Percentiles rank a stretch among this genome's conserved stretches.
phyloP scores from a whole-genome alignment of 202 grass and related monocot species.

The Schoenoplectus triqueter region DNA sequence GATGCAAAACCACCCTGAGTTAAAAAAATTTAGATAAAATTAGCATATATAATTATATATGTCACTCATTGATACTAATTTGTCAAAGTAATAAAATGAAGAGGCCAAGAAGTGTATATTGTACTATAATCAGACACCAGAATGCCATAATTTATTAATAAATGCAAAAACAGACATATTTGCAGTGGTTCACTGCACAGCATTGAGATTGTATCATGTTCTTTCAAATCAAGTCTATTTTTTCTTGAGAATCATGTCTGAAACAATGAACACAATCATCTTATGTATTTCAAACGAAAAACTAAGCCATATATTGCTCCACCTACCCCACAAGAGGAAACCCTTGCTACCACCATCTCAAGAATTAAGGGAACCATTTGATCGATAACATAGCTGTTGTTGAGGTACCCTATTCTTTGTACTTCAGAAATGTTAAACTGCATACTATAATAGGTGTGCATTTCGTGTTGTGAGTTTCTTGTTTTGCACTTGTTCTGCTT shows the following conservation, averaged over 20 bases:
- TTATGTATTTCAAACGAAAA: background rate
- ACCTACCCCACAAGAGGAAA: no score
- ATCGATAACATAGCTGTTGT: background rate
- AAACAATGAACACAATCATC: background rate
- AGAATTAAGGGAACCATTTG: background rate
- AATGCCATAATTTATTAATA: background rate
- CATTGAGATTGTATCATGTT: background rate
- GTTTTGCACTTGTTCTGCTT: no score
- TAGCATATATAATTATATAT: background rate
- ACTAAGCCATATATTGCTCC: no score
- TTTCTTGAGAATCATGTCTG: background rate
- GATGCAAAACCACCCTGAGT: constrained; percentile 55
- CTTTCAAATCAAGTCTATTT: background rate
- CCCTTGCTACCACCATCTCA: no score
- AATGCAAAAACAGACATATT: background rate
- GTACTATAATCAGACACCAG: background rate
- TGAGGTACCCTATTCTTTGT: no score
- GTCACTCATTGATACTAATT: background rate
- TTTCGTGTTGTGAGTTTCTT: background rate
- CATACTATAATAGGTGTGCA: background rate
- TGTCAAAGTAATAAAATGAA: background rate
- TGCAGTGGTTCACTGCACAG: background rate
- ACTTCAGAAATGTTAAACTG: background rate
- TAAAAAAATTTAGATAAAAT: background rate
- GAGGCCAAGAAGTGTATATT: background rate